These are phyloP conservation scores for Phaeotremella skinneri DNA, from an alignment of 768 basidiomycete species.

Conservation along the genomic window DNA sequence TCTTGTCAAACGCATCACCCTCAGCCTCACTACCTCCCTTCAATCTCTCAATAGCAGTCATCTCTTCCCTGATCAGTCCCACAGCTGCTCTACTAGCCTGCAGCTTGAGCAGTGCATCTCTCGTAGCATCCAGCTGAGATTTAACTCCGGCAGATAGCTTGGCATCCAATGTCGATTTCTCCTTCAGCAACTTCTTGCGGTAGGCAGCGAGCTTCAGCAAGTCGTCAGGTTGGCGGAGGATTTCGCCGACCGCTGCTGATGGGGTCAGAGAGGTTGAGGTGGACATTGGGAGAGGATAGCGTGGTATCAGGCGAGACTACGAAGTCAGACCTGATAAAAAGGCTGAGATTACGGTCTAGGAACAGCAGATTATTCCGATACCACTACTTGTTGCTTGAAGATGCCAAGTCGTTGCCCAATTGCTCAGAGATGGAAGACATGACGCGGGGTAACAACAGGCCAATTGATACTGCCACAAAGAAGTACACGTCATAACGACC, in stretches of 20 bases:
- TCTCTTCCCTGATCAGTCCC: conserved; percentile 40
- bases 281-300: no score
- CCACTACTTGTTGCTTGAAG: no score
- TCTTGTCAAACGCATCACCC: conserved; percentile 89
- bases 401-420: no score
- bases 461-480: not conserved
- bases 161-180: conserved; percentile 89
- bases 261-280: conserved; percentile 21
- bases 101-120: conserved; percentile 63
- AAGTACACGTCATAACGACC: not conserved
- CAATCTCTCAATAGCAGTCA: conserved; percentile 63
- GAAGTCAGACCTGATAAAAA: no score
- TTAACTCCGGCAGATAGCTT: conserved; percentile 86
- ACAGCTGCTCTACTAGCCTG: conserved; percentile 46
- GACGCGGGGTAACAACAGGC: conserved; percentile 1
- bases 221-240: conserved; percentile 89
- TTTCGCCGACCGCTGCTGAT: conserved; percentile 56
- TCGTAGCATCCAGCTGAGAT: conserved; percentile 85
- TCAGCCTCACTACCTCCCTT: conserved; percentile 73
- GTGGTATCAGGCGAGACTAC: no score
- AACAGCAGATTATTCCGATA: no score
- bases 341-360: no score
- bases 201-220: conserved; percentile 82
- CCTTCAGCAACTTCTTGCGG: conserved; percentile 91
- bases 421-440: not conserved